A percentile compares a stretch with the other conserved stretches of the same genome.
phyloP scores from a whole-genome alignment of 2,329 filamentous ascomycete species.

The Huntiella decipiens region DNA sequence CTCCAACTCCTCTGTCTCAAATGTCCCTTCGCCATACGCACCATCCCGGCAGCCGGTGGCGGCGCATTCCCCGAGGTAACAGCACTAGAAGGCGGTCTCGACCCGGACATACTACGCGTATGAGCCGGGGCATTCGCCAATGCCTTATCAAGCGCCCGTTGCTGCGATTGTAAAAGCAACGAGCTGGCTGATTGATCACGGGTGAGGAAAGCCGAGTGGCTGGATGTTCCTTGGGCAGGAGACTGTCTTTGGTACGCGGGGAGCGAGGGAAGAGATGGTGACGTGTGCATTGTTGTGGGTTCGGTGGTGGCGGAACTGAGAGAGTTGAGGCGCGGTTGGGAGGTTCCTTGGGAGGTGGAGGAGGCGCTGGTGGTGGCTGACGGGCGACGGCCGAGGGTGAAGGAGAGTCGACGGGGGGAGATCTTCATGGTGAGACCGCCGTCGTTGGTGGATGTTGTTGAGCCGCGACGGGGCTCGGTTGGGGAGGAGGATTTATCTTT shows the following conservation, averaged over 20 bases:
- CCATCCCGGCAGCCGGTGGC: not conserved
- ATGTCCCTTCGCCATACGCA: constrained; percentile 15
- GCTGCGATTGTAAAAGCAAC: not conserved
- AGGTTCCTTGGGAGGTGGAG: not conserved
- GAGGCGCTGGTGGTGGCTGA: not conserved
- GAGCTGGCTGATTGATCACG: not conserved
- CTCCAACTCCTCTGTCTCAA: constrained; percentile 22
- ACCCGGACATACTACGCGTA: not conserved
- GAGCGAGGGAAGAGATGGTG: not conserved
- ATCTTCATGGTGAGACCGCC: not conserved
- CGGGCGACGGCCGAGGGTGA: not conserved
- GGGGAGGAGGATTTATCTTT: constrained; percentile 2
- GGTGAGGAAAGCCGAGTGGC: constrained; percentile 4
- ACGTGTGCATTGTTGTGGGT: not conserved
- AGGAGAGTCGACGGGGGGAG: not conserved
- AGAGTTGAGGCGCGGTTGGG: not conserved
- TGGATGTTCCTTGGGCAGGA: constrained; percentile 11
- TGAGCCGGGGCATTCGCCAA: constrained; percentile 1
- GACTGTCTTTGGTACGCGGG: constrained; percentile 11
- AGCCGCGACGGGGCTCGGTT: constrained; percentile 10
- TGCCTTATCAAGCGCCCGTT: constrained; percentile 4
- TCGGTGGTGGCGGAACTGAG: not conserved
- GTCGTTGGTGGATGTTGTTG: constrained; percentile 1
- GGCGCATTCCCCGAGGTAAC: too few species aligned
- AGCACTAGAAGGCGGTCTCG: not conserved